Evolutionary conservation across 768 basidiomycete species (phyloP), one percentile per base, ranked within the genome.

Genomic region (Podaxis sp.): DNA sequence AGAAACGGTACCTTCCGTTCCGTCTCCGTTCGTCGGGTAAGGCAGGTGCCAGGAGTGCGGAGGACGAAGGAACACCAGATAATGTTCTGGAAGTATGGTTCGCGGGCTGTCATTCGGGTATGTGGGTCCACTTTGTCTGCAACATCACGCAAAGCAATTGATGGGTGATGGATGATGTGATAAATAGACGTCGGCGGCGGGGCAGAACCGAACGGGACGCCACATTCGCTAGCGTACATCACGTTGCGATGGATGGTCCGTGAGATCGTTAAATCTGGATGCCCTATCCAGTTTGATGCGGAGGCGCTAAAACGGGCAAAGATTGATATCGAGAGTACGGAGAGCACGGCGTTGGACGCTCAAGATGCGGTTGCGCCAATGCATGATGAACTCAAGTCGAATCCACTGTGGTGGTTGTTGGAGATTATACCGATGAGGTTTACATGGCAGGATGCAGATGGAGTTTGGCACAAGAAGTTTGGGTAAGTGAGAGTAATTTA

Each of bases 31-130:
- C 57, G 40, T 15, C 39, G 26, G n/a, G 26, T 24, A 51, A 49
- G 51, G 17, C 56, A 6, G 40, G 59, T 5, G 59, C 42, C 33
- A 30, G 54, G 17, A 69, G 68, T 48, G 53, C 64, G 13, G 60
- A 63, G 19, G 39, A 63, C 2, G 54, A 49, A 22, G 67, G 69
- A 40, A 60, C 52, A 11, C 57, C 64, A 1, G 69, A 70, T 26
- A 85, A 92, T 71, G 85, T 91, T 13, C 70, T 86, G 12, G 92
- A 94, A 70, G 90, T 93, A 2, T 94, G 90, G 90, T 94, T 94
- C 67, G 68, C 84, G 5, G 92, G 92, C 1, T 84, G 85, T 64
- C 92, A 93, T 67, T 70, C 75, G 48, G 90, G 90, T 91, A 63
- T 60, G 85, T 73, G 44, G 39, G 12, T 36, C 46, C 19, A 22